phyloP scores from a whole-genome alignment of 2,329 filamentous ascomycete genomes.

The Penicillium palitans region DNA sequence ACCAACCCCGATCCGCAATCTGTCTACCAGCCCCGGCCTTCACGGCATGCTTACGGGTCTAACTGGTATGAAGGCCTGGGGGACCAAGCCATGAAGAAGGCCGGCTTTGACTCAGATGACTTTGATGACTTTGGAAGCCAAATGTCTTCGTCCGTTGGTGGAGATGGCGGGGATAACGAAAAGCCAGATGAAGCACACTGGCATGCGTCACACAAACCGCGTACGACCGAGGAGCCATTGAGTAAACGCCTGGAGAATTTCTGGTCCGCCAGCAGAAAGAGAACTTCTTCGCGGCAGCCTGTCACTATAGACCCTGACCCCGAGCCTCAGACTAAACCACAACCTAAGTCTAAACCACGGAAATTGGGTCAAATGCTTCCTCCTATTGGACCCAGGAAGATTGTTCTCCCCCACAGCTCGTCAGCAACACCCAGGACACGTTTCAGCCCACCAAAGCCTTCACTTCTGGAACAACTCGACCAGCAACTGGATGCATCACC shows the following conservation, averaged over 20 bases:
- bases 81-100: constrained; percentile 37
- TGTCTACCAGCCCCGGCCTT: constrained; percentile 27
- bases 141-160: constrained; percentile 30
- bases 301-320: constrained; percentile 1
- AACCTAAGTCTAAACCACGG: constrained; percentile 16
- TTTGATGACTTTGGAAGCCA: constrained; percentile 33
- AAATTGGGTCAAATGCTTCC: constrained; percentile 30
- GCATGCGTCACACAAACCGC: constrained; percentile 31
- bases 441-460: constrained; percentile 44
- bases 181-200: constrained; percentile 32
- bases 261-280: constrained; percentile 37
- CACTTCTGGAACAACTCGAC: constrained; percentile 40
- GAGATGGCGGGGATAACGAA: constrained; percentile 33
- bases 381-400: constrained; percentile 29
- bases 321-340: constrained; percentile 1
- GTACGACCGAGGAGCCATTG: constrained; percentile 33
- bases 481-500: constrained; percentile 40
- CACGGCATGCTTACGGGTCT: constrained; percentile 28
- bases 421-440: constrained; percentile 40
- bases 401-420: constrained; percentile 36
- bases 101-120: constrained; percentile 41
- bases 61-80: constrained; percentile 38
- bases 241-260: constrained; percentile 43
- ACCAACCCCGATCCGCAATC: constrained; percentile 24
- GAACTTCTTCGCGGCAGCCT: constrained; percentile 10